Base-by-base conservation (phyloP, 2,329 filamentous ascomycete genomes). In the Phaeoacremonium minimum region DNA sequence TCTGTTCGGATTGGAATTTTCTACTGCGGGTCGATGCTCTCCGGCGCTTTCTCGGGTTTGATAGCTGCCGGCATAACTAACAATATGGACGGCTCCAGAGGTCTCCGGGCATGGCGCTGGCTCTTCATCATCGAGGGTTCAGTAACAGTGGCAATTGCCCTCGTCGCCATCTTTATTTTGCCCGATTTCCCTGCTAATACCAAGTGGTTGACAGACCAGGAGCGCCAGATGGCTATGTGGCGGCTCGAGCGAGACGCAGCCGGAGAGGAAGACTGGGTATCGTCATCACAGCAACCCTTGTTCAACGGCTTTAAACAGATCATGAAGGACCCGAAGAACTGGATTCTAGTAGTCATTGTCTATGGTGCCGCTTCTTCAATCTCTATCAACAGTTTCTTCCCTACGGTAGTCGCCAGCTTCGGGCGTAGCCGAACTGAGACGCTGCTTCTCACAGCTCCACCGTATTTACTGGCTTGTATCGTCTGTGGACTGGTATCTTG, bases 31-130 rank as follows among this genome's bases (percentile, higher is more conserved):
- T 78, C 79, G 0, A 64, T 87, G 18, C 73, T 88, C 15, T 83
- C 80, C 1, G 82, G 83, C 5, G 83, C 84, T 2, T 87, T 88
- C 49, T 84, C 81, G 0, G 83, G 81, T 3, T 57, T 82, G 7
- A 74, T 83, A 26, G 70, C 75, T 2, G 76, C 76, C 0, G 79
- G 83, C 6, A 85, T 89, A 37, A 79, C 75, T 0, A 63, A 66
- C n/a, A 76, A 81, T 33, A 73, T 89, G 66, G 69, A 83, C 41
- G 69, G 75, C 3, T 58, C 59, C 1, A 60, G 58, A 7, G 81
- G 80, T 1, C 56, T 81, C 4, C 59, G 66, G 3, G 78, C 79
- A 2, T 86, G 73, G 82, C 66, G 79, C 11, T 83, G 77, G 77
- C 61, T 85, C 0, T 85, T 85, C 59, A 79, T 87, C 36, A 78